Evolutionary conservation across 2,329 filamentous ascomycete species (phyloP).

Genomic region (Diaporthe ampelina): DNA sequence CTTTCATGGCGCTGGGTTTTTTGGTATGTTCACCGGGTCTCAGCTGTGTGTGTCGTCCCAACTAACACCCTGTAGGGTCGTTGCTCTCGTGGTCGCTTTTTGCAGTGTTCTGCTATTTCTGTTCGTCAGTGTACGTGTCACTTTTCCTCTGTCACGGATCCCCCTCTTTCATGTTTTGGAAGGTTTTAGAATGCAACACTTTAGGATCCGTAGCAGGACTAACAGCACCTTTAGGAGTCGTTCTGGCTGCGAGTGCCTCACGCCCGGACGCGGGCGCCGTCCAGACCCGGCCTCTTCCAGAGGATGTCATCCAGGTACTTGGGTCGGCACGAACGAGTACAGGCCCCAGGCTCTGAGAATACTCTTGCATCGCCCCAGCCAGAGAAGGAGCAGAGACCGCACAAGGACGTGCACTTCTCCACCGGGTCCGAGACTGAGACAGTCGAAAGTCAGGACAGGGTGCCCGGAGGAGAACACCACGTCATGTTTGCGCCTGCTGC

Average conservation of each 20-base stretch:
- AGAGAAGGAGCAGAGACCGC: conserved; percentile 40
- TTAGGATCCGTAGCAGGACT: too few relatives aligned
- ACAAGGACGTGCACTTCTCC: conserved; percentile 43
- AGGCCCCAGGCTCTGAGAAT: not conserved
- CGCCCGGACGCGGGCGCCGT: conserved; percentile 52
- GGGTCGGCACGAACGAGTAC: conserved; percentile 13
- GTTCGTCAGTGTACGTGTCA: conserved; percentile 74
- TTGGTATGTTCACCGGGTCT: conserved; percentile 66
- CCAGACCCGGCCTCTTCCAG: conserved; percentile 58
- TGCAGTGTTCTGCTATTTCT: conserved; percentile 82
- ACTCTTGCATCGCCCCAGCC: conserved; percentile 27
- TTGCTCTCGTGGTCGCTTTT: conserved; percentile 83
- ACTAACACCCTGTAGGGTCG: conserved; percentile 69
- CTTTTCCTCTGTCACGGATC: too few relatives aligned
- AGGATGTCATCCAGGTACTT: conserved; percentile 60
- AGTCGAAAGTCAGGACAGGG: not conserved
- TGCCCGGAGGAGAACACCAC: conserved; percentile 54
- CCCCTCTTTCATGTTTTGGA: too few relatives aligned
- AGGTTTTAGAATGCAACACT: too few relatives aligned
- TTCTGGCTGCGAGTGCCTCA: conserved; percentile 91
- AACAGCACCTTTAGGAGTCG: conserved; percentile 69
- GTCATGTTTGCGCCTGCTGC: conserved; percentile 68
- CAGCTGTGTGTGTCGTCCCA: too few relatives aligned
- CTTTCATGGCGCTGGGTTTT: conserved; percentile 93
- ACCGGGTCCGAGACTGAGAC: conserved; percentile 22